Conservation (phyloP, 2,329 filamentous ascomycete species). For the Talaromyces sp. region DNA sequence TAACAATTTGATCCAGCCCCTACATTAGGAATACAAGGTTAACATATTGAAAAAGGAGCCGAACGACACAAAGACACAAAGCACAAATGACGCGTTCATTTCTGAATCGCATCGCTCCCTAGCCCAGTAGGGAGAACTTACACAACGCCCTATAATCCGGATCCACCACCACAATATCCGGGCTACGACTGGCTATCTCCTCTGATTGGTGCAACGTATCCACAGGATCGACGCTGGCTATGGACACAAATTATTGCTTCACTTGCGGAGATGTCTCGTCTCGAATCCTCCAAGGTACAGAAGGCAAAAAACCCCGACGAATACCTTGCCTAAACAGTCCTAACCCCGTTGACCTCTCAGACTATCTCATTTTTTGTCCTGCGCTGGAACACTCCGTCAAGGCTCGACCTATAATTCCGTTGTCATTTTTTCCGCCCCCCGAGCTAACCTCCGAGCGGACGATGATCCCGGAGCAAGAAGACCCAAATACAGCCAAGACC, state of each 20-base stretch:
- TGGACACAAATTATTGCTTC: not conserved
- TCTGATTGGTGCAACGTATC: conserved; percentile 10
- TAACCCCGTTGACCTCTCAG: no score
- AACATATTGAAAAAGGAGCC: not conserved
- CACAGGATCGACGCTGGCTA: conserved; percentile 9
- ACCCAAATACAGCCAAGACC: not conserved
- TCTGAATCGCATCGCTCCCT: not conserved
- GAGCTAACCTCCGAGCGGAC: not conserved
- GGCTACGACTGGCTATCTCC: not conserved
- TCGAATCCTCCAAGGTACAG: no score
- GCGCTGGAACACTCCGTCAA: no score
- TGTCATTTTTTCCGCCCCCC: not conserved
- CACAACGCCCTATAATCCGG: conserved; percentile 1
- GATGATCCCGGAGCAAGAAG: not conserved
- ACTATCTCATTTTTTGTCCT: no score
- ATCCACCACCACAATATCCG: conserved; percentile 17
- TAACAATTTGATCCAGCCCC: not conserved
- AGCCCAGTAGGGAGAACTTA: conserved; percentile 12
- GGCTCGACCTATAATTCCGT: no score
- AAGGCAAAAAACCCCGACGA: no score
- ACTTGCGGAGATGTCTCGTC: no score
- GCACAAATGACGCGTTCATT: conserved; percentile 20
- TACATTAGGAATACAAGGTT: no score
- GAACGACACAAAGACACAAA: not conserved
- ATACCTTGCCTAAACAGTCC: no score